Evolutionary conservation across 371 early-diverging fungal species (phyloP), one percentile per base, ranked within the genome.

Genomic region (Mucor lusitanicus): DNA sequence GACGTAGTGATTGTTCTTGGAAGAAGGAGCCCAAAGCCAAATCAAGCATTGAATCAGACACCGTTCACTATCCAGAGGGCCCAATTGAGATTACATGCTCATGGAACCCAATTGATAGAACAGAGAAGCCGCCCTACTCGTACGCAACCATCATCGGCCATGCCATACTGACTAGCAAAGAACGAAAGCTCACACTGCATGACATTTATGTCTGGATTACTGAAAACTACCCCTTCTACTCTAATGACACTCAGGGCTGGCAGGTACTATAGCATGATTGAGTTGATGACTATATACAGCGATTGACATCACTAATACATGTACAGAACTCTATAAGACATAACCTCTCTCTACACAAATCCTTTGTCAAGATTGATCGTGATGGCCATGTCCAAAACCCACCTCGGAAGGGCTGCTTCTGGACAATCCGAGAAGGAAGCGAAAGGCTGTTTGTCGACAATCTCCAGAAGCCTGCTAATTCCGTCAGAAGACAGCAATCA

Each of bases 191-290:
- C 76, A 95, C 97, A 32, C 82, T 99, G 28, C 90, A 87, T 73
- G 97, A 94, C 64, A 97, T 99, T 68, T 99, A 99, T 79, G 79
- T 84, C 27, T 98, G 94, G 94, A 92, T 97, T 54, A 89, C 90
- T 65, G 84, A 85, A 21, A 74, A 87, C 39, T 95, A 91, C 70
- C 91, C 95, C 0, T 93, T 90, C 79, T 96, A 90, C 66, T 79
- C 86, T n/a, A 85, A 90, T 19, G 94, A 90, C 6, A 87, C 85
- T 17, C 83, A 85, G 40, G 93, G 92, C 21, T 97, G 96, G 96
- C 92, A 94, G 91, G 93, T 92, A 40, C n/a, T n/a, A 11, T 37
- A 1, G 6, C 6, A 6, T 13, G 13, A 37, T 37, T 13, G 1
- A 17, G 40, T 40, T 85, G 80, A 35, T 61, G 23, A 0, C 9